These are phyloP conservation scores for Grammothele lineata DNA, from an alignment of 768 basidiomycete species.

Conservation along the genomic window DNA sequence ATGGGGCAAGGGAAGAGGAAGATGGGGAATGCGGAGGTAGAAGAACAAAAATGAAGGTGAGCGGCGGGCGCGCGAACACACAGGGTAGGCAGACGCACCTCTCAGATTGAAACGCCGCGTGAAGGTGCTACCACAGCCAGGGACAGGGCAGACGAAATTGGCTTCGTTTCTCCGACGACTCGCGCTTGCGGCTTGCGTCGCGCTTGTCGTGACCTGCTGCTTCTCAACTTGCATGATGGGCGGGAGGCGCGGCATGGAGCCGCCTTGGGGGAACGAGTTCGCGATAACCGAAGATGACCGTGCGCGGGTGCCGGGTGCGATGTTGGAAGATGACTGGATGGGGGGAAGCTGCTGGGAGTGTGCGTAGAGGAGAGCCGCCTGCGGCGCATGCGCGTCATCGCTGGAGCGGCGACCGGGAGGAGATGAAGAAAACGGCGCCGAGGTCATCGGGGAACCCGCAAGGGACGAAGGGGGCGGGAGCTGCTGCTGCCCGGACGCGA, in stretches of 20 bases:
- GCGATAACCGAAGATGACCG: constrained; percentile 21
- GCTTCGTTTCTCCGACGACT: constrained; percentile 88
- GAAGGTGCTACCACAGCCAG: constrained; percentile 36
- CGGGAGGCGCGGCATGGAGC: constrained; percentile 51
- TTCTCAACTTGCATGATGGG: constrained; percentile 90
- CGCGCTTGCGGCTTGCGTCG: constrained; percentile 88
- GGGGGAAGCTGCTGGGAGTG: constrained; percentile 29
- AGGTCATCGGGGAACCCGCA: constrained; percentile 31
- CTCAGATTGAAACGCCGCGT: constrained; percentile 86
- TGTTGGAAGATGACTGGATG: constrained; percentile 10
- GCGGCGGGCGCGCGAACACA: too few relatives aligned
- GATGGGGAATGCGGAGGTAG: constrained; percentile 1
- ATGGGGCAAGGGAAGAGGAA: too few relatives aligned
- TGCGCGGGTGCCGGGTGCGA: constrained; percentile 2
- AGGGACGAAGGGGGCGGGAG: constrained; percentile 36
- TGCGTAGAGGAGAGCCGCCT: constrained; percentile 51
- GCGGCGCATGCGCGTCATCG: constrained; percentile 43
- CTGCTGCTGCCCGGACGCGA: constrained; percentile 4
- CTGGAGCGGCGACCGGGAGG: constrained; percentile 28
- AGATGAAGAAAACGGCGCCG: constrained; percentile 8
- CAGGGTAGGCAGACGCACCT: constrained; percentile 43
- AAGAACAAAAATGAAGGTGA: background rate
- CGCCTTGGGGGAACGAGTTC: constrained; percentile 6
- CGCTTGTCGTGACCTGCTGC: constrained; percentile 91
- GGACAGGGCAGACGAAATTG: constrained; percentile 58